Evolutionary conservation across 495 filamentous ascomycete genomes (phyloP).

Genomic region (Talaromyces trachyspermus): DNA sequence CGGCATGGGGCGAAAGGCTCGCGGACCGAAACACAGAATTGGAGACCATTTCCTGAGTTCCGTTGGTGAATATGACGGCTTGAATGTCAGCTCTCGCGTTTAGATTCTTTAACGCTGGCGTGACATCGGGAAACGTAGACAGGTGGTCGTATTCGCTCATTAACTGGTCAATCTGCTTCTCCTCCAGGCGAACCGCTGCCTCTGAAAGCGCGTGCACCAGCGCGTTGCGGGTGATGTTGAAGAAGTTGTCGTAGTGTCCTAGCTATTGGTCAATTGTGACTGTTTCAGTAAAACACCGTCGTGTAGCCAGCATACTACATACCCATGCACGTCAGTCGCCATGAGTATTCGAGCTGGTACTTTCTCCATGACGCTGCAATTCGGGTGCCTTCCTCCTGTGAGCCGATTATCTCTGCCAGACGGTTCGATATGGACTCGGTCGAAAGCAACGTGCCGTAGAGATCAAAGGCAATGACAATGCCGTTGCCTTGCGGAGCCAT

Average conservation of each 20-base stretch:
- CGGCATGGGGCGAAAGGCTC: constrained; percentile 43
- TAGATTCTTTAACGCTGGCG: constrained; percentile 39
- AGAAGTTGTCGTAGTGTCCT: constrained; percentile 60
- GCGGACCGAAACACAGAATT: constrained; percentile 50
- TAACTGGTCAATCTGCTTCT: constrained; percentile 35
- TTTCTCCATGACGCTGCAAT: constrained; percentile 53
- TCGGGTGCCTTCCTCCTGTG: constrained; percentile 41
- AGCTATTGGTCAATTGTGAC: constrained; percentile 1
- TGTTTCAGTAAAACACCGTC: constrained; percentile 12
- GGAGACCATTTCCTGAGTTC: constrained; percentile 55
- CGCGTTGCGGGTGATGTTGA: constrained; percentile 53
- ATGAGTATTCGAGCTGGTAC: constrained; percentile 76
- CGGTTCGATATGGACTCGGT: constrained; percentile 57
- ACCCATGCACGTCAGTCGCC: constrained; percentile 78
- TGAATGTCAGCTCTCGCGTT: constrained; percentile 31
- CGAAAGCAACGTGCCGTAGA: constrained; percentile 68
- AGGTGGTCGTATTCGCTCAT: constrained; percentile 65
- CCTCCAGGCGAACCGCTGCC: constrained; percentile 33
- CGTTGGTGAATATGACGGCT: constrained; percentile 71
- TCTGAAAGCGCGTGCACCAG: constrained; percentile 59
- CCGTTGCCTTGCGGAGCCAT: neutral
- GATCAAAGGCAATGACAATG: constrained; percentile 60
- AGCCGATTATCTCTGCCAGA: constrained; percentile 41
- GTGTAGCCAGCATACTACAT: too few species aligned
- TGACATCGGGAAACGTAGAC: constrained; percentile 62